Conservation (phyloP, 257 asterid genomes). For the Salvia rosmarinus region DNA sequence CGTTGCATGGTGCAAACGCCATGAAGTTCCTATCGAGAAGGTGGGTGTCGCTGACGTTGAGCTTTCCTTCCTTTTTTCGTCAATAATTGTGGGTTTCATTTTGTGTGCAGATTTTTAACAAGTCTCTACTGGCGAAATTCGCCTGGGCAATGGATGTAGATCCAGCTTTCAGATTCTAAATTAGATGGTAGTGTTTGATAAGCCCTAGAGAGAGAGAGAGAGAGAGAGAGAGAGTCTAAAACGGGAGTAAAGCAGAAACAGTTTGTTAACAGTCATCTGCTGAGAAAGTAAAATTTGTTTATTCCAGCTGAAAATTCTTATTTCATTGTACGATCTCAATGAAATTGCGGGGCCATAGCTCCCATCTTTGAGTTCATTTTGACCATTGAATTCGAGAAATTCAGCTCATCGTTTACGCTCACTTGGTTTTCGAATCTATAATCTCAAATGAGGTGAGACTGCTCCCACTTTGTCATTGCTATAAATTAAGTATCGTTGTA, state of each 20-base stretch:
- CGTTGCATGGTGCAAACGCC: slow-evolving; percentile 99
- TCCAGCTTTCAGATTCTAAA: slow-evolving; percentile 82
- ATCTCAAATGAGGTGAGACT: background rate
- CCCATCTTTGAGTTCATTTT: slow-evolving; percentile 30
- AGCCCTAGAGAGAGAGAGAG: slow-evolving; percentile 29
- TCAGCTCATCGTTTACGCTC: slow-evolving; percentile 8
- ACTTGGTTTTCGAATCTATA: background rate
- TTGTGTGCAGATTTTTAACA: slow-evolving; percentile 79
- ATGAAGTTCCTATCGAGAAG: slow-evolving; percentile 97
- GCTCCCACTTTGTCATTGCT: background rate
- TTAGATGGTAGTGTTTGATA: slow-evolving; percentile 25
- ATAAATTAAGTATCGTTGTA: too few relatives aligned
- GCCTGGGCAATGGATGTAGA: slow-evolving; percentile 99
- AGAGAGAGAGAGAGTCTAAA: slow-evolving; percentile 19
- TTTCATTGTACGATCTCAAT: slow-evolving; percentile 41
- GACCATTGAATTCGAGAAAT: slow-evolving; percentile 9
- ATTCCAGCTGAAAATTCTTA: slow-evolving; percentile 37
- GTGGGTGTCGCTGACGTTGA: slow-evolving; percentile 34
- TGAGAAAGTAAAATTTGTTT: slow-evolving; percentile 37
- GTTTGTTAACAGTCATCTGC: slow-evolving; percentile 27
- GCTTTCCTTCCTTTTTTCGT: too few relatives aligned
- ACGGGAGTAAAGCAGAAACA: slow-evolving; percentile 24
- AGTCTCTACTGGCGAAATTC: slow-evolving; percentile 89
- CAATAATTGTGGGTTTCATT: too few relatives aligned
- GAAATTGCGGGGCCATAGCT: slow-evolving; percentile 41